phyloP scores from a whole-genome alignment of 2,329 filamentous ascomycete species.

The Corynespora cassiicola region DNA sequence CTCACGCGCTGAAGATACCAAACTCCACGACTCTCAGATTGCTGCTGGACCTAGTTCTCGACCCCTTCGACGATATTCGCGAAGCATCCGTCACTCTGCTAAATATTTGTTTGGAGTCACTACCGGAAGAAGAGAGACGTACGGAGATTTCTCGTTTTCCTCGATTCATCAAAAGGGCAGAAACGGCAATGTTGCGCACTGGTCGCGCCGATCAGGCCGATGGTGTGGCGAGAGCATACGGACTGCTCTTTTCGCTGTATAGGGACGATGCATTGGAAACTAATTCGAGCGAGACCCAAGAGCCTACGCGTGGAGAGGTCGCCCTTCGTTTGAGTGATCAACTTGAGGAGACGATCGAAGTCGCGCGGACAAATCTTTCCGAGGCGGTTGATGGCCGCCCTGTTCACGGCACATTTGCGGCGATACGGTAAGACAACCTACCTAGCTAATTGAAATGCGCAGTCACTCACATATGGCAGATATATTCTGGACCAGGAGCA shows the following conservation, averaged over 20 bases:
- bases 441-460: background rate
- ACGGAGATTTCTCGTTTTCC: constrained; percentile 20
- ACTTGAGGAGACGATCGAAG: constrained; percentile 68
- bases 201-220: constrained; percentile 92
- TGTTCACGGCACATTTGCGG: constrained; percentile 52
- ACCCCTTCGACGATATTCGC: constrained; percentile 93
- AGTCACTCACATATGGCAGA: constrained; percentile 29
- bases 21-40: constrained; percentile 59
- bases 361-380: constrained; percentile 70
- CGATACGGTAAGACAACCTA: constrained; percentile 33
- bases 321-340: constrained; percentile 65
- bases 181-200: constrained; percentile 69
- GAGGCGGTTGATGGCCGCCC: constrained; percentile 60
- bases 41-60: constrained; percentile 79
- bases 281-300: constrained; percentile 32
- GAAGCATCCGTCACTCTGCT: constrained; percentile 58
- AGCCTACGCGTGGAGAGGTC: constrained; percentile 45
- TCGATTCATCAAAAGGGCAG: constrained; percentile 46
- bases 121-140: constrained; percentile 18
- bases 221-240: constrained; percentile 79
- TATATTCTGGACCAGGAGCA: constrained; percentile 56
- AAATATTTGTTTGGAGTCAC: constrained; percentile 33
- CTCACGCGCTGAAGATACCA: constrained; percentile 55
- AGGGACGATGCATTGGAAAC: constrained; percentile 4
- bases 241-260: constrained; percentile 69